phyloP scores from a whole-genome alignment of 2,329 filamentous ascomycete species.

The Aspergillus aculeatinus region DNA sequence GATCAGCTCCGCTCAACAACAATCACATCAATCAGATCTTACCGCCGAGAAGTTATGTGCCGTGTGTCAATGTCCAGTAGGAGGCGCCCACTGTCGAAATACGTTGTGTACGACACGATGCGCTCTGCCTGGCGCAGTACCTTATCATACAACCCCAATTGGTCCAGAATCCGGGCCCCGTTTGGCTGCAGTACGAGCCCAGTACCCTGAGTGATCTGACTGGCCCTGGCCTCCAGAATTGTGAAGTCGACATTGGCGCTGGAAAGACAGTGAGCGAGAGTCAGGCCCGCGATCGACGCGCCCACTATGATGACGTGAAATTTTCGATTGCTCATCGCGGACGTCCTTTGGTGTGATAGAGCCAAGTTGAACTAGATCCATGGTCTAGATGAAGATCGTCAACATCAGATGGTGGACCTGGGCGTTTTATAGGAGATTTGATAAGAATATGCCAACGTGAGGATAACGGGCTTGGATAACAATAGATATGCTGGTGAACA shows the following conservation, averaged over 20 bases:
- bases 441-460: background rate
- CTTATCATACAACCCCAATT: slow-evolving; percentile 3
- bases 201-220: background rate
- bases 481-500: background rate
- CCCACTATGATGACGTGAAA: slow-evolving; percentile 5
- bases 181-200: slow-evolving; percentile 1
- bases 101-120: slow-evolving; percentile 3
- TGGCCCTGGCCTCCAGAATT: background rate
- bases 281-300: slow-evolving; percentile 1
- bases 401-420: background rate
- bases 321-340: background rate
- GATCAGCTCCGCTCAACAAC: background rate
- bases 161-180: slow-evolving; percentile 4
- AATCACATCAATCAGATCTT: background rate
- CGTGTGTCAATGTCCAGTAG: background rate
- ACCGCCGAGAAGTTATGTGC: background rate
- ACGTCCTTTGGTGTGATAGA: background rate
- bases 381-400: background rate
- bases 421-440: background rate
- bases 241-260: background rate
- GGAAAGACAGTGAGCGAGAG: slow-evolving; percentile 5
- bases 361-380: background rate
- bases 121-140: background rate
- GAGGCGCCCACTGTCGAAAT: background rate
- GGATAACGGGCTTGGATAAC: background rate